Evolutionary conservation across 108 stramenopile species (phyloP), one percentile per base, ranked within the genome.

Genomic region (Bacterosira constricta): DNA sequence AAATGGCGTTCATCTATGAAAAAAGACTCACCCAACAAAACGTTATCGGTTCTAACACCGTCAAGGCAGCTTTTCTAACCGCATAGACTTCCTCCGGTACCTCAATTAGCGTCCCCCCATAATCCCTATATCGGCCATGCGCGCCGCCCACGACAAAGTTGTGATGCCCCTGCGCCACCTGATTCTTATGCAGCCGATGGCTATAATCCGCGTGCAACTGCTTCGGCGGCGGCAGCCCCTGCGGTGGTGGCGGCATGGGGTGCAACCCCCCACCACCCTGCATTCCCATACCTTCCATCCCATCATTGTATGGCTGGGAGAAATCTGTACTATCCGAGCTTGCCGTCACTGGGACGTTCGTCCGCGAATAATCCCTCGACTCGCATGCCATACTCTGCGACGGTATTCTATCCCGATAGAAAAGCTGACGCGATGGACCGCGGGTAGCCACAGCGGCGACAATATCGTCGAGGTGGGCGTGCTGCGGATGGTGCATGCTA

Each of bases 41-140:
- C 31, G 88, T 91, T 25, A 94, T 75, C 15, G 93, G 93, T 60
- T 90, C 85, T 26, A 91, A 72, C 12, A 94, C 93, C 29, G 73
- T 70, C 75, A 94, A 73, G 0, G 93, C 93, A 7, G 86, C 68
- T 58, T 88, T 88, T 41, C 92, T 83, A n/a, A 94, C 88, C 47
- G 83, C 83, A 65, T 84, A 88, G 20, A 94, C 79, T 42, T 94
- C 88, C 51, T 89, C 89, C 0, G 89, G 88, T 11, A 93, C 88
- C 67, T 93, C 92, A 30, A 90, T 37, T 6, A 90, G 37, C 23
- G 69, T 61, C 30, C 77, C 77, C 37, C 59, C 59, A 58, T 52
- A 53, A 62, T 62, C 66, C 39, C 67, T 78, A 66, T 63, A 78
- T 23, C 77, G 42, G 3, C 69, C 77, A 47, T 77, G 76, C 13